Evolutionary conservation across 352 stramenopile species (phyloP), one percentile per base, ranked within the genome.

Genomic region (Elongisporangium prolatum): DNA sequence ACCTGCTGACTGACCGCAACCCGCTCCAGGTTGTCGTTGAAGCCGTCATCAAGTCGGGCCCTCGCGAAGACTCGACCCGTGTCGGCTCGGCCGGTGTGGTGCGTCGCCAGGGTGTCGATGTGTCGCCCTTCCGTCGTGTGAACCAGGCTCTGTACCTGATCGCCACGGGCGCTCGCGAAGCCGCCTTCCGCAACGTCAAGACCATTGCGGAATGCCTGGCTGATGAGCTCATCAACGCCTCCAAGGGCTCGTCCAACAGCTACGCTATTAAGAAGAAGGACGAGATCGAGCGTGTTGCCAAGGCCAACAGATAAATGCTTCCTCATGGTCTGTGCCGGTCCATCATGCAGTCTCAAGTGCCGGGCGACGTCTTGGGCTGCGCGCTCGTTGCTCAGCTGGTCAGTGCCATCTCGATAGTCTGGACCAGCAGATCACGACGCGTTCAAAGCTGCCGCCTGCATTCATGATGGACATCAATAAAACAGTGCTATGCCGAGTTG

Each of bases 191-290:
- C 61, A 99, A 99, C 91, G 95, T 99, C 69, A 99, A 99, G 95
- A 99, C 97, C 67, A 99, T 99, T 74, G 94, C 96, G 25, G 97
- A 99, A 84, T 99, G 97, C 77, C 80, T 99, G 54, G 98, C 97
- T 49, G 98, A 99, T 80, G 98, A 99, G 86, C 90, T 99, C 59
- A 99, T 99, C 84, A 99, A 99, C 84, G 97, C 97, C 47, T 98
- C 97, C 54, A 97, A 98, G 85, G 97, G 98, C 63, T 99, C 96
- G 71, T 99, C 96, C 75, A 99, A 99, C 97, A 98, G 88, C 66
- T 99, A 99, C 80, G 97, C 97, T 73, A 99, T 99, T 86, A 99
- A 99, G 97, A 99, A 99, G 91, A 99, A 99, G 94, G 98, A 99
- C 86, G 98, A 99, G 82, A 99, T 99, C 76, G 97, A 99, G 91